phyloP scores from a whole-genome alignment of 2,329 filamentous ascomycete species.

The Trichoderma hamatum region DNA sequence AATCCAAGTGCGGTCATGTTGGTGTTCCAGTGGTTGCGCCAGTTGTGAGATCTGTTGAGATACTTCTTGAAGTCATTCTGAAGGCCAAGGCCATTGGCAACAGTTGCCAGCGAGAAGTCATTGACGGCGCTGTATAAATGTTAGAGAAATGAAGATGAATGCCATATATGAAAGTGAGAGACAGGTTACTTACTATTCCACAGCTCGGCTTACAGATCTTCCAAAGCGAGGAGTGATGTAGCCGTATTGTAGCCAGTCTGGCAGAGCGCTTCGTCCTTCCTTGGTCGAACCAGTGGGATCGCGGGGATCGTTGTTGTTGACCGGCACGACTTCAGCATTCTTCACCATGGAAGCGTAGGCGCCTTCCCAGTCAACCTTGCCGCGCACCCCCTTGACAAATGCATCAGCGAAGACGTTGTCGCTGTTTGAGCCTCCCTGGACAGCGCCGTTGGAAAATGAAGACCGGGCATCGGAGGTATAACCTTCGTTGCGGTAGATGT shows the following conservation, averaged over 20 bases:
- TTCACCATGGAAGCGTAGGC: slow-evolving; percentile 66
- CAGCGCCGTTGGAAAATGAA: slow-evolving; percentile 69
- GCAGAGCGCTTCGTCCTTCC: slow-evolving; percentile 68
- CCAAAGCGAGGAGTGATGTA: slow-evolving; percentile 66
- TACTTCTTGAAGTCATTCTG: slow-evolving; percentile 58
- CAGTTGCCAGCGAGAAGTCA: slow-evolving; percentile 68
- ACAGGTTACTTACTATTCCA: slow-evolving; percentile 58
- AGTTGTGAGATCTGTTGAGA: slow-evolving; percentile 65
- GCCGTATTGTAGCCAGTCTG: slow-evolving; percentile 67
- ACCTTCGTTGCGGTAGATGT: slow-evolving; percentile 67
- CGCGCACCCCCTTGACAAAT: slow-evolving; percentile 68
- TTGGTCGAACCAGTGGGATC: slow-evolving; percentile 65
- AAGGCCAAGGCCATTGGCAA: slow-evolving; percentile 61
- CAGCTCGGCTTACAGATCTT: slow-evolving; percentile 64
- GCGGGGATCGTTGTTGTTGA: slow-evolving; percentile 60
- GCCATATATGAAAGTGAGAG: not conserved
- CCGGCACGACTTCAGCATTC: slow-evolving; percentile 65
- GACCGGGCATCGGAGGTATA: slow-evolving; percentile 68
- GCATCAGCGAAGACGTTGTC: slow-evolving; percentile 75
- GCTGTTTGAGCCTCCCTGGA: slow-evolving; percentile 70
- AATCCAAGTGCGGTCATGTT: slow-evolving; percentile 61
- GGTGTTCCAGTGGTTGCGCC: slow-evolving; percentile 73
- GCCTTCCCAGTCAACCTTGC: slow-evolving; percentile 64
- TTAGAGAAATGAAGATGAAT: not conserved
- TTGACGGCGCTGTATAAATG: slow-evolving; percentile 53